Percentiles rank a stretch among this genome's conserved stretches.
Evolutionary conservation across 352 stramenopile species (phyloP).

Genomic region (Aphanomyces stellatus): DNA sequence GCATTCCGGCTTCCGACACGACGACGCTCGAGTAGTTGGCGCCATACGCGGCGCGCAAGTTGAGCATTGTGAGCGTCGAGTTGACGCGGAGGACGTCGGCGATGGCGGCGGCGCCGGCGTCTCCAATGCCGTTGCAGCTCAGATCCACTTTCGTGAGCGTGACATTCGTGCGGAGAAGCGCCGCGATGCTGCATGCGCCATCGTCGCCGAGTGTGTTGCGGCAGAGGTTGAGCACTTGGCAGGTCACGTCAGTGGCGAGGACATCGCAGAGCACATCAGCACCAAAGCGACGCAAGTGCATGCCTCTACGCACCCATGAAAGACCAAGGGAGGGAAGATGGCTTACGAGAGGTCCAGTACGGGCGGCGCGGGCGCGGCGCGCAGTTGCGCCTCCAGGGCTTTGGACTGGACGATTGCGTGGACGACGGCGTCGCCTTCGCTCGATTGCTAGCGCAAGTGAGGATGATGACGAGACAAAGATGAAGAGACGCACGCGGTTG

Average conservation of each 20-base stretch:
- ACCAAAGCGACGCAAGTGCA: constrained; percentile 38
- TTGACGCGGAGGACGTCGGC: constrained; percentile 39
- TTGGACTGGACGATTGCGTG: constrained; percentile 13
- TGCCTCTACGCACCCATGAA: constrained; percentile 23
- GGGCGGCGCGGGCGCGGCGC: neutral
- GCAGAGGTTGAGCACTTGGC: constrained; percentile 38
- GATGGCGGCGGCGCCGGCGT: constrained; percentile 34
- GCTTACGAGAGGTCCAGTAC: constrained; percentile 15
- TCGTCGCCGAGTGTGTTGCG: constrained; percentile 49
- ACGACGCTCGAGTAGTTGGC: constrained; percentile 25
- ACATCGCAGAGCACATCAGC: constrained; percentile 36
- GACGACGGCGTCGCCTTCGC: constrained; percentile 5
- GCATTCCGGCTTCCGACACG: constrained; percentile 38
- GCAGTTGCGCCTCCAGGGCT: neutral
- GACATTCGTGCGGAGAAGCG: constrained; percentile 29
- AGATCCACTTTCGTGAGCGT: constrained; percentile 42
- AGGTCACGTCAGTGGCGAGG: constrained; percentile 23
- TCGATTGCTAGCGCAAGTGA: neutral
- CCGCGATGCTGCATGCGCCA: constrained; percentile 36
- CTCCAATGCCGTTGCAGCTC: constrained; percentile 65
- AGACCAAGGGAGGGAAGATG: neutral
- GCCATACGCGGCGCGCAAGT: constrained; percentile 40
- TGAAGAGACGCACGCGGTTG: neutral
- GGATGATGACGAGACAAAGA: neutral
- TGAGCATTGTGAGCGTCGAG: constrained; percentile 34